Evolutionary conservation across 2,329 filamentous ascomycete genomes (phyloP), one percentile per base, ranked within the genome.

Genomic region (Aspergillaceae sp.): DNA sequence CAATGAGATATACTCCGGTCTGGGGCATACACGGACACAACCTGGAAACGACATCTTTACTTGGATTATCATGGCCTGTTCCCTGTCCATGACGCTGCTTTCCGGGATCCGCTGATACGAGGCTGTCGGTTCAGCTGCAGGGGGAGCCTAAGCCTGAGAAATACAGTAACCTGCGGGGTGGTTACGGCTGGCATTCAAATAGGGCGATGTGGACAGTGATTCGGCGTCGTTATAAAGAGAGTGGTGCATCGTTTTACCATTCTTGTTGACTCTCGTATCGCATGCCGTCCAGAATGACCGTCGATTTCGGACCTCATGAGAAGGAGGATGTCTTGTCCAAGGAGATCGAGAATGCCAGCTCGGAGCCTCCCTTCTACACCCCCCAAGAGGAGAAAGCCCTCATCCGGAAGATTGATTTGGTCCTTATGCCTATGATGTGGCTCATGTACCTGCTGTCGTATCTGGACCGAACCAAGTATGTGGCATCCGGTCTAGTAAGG

Each of bases 391-490:
- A 68, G 48, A 74, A 70, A 50, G 65, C 69, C 19, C 53, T 75
- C 3, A 65, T 76, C 29, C 58, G 69, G n/a, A 69, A 70, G 43
- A 63, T 67, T 46, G 73, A 76, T 50, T 44, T 71, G 7, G 68
- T 60, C 32, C 60, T 76, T 0, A 53, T 76, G 29, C 73, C 73
- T 5, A 68, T 64, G 0, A 72, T 76, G 29, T 75, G 70, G 71
- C 51, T 74, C 33, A 75, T 75, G 69, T 75, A 74, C 46, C 55
- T 74, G 19, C 56, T 74, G 5, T 71, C 66, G 1, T 75, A 74
- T 47, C 68, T 74, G 69, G 56, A 58, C 27, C 40, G 54, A 7
- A 58, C 54, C 8, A 58, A 58, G 56, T 58, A 45, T 42, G 41
- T 42, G 5, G 4, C 8, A n/a, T 30, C 11, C 26, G 27, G 10